phyloP scores from a whole-genome alignment of 2,329 filamentous ascomycete genomes.

The Podosphaera fusca region DNA sequence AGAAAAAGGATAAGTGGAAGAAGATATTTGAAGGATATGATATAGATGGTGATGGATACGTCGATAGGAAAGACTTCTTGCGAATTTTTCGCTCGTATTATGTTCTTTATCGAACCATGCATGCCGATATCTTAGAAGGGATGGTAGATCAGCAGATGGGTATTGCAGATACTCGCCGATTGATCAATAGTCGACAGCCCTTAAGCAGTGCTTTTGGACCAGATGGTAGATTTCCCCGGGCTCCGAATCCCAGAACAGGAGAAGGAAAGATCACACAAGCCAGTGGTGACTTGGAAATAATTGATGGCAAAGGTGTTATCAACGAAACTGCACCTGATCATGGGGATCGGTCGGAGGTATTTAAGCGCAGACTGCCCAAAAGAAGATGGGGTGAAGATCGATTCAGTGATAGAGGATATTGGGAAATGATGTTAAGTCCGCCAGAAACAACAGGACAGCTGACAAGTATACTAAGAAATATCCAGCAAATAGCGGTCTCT shows the following conservation, averaged over 20 bases:
- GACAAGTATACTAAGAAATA: conserved; percentile 6
- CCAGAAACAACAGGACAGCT: conserved; percentile 10
- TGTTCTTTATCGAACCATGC: conserved; percentile 70
- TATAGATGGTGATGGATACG: conserved; percentile 66
- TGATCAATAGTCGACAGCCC: conserved; percentile 52
- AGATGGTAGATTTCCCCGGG: conserved; percentile 41
- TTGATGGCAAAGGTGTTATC: conserved; percentile 35
- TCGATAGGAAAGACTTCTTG: conserved; percentile 68
- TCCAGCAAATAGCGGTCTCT: conserved; percentile 5
- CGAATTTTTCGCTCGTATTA: conserved; percentile 87
- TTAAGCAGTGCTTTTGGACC: conserved; percentile 54
- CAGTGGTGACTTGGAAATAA: conserved; percentile 41
- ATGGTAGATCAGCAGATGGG: conserved; percentile 58
- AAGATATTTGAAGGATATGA: conserved; percentile 80
- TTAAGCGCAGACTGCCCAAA: conserved; percentile 21
- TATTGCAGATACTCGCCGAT: conserved; percentile 51
- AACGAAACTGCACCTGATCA: conserved; percentile 36
- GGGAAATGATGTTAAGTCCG: conserved; percentile 12
- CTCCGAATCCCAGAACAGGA: conserved; percentile 31
- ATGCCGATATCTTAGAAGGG: conserved; percentile 57
- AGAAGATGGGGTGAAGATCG: conserved; percentile 6
- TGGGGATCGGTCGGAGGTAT: conserved; percentile 34
- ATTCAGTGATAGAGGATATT: conserved; percentile 7
- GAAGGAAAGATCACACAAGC: conserved; percentile 42
- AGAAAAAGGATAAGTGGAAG: conserved; percentile 42